phyloP scores from a whole-genome alignment of 2,329 filamentous ascomycete genomes.

The Aspergillus intermedius region DNA sequence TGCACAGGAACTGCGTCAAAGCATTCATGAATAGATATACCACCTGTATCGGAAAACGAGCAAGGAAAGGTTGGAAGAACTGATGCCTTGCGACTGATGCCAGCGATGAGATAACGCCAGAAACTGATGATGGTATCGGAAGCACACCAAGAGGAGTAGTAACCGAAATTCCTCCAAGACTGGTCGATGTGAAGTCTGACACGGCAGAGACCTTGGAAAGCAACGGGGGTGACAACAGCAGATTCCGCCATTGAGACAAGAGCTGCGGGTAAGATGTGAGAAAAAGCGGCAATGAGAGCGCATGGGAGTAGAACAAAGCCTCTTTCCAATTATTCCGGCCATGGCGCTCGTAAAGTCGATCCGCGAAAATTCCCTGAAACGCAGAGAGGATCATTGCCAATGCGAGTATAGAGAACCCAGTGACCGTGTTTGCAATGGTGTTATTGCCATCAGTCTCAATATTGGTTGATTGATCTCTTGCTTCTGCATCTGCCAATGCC shows the following conservation, averaged over 20 bases:
- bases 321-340: constrained; percentile 83
- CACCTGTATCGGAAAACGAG: constrained; percentile 28
- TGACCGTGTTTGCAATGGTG: constrained; percentile 32
- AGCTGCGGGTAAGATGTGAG: constrained; percentile 31
- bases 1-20: constrained; percentile 87
- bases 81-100: constrained; percentile 8
- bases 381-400: constrained; percentile 84
- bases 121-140: constrained; percentile 39
- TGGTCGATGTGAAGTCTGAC: background rate
- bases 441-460: constrained; percentile 31
- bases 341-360: constrained; percentile 78
- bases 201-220: constrained; percentile 15
- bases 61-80: constrained; percentile 18
- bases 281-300: constrained; percentile 42
- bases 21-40: constrained; percentile 48
- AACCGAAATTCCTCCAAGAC: background rate
- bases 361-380: constrained; percentile 91
- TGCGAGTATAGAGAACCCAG: constrained; percentile 76
- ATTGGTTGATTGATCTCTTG: constrained; percentile 54
- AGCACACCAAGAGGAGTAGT: background rate
- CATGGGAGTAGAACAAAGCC: constrained; percentile 86
- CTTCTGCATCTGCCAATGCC: constrained; percentile 80
- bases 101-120: constrained; percentile 7
- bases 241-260: constrained; percentile 28
- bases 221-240: constrained; percentile 30